These are phyloP conservation scores for Fusarium sp. DNA, from an alignment of 2,329 filamentous ascomycete genomes.

Conservation along the genomic window DNA sequence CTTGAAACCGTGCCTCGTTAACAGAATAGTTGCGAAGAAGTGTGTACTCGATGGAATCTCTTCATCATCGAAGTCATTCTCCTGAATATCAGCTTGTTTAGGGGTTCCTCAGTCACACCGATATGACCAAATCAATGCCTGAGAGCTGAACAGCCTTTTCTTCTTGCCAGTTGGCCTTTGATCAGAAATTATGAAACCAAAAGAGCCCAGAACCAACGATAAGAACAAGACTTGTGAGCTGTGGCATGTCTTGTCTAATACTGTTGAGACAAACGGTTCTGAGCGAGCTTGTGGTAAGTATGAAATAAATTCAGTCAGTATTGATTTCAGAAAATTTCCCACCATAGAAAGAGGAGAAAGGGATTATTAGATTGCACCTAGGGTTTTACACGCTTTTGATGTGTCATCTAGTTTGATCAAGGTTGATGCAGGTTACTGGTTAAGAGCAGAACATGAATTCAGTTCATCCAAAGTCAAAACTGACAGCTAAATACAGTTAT, in stretches of 20 bases:
- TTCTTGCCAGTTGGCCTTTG: not conserved
- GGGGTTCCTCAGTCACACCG: no score
- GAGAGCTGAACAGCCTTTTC: not conserved
- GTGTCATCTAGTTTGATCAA: not conserved
- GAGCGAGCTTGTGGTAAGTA: not conserved
- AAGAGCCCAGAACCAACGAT: no score
- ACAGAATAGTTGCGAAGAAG: not conserved
- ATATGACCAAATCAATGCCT: not conserved
- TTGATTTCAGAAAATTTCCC: not conserved
- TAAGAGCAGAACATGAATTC: not conserved
- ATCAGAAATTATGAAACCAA: accelerated
- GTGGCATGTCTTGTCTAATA: not conserved
- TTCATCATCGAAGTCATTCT: not conserved
- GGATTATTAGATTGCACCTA: not conserved
- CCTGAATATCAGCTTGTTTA: not conserved
- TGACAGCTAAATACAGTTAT: not conserved
- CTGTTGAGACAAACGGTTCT: not conserved
- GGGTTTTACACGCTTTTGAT: not conserved
- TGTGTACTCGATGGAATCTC: not conserved
- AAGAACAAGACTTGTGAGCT: not conserved
- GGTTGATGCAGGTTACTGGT: not conserved
- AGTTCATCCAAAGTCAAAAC: not conserved
- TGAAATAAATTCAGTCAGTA: not conserved
- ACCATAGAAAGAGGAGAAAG: not conserved
- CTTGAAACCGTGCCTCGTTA: not conserved